phyloP scores from a whole-genome alignment of 116 monocot species.

The Dioscorea cayenensis region DNA sequence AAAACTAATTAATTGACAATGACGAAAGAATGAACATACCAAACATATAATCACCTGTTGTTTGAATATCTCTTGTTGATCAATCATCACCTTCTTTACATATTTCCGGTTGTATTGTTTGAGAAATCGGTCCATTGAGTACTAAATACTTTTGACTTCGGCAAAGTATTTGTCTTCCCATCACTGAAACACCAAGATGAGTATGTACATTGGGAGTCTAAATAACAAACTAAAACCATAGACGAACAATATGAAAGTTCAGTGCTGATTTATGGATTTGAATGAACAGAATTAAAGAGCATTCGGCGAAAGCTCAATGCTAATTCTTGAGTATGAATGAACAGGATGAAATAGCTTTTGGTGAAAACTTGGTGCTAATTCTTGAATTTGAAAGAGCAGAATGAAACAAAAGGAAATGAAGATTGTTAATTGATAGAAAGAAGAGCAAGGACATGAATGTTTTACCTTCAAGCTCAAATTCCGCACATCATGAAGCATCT shows the following conservation, averaged over 20 bases:
- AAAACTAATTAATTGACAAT: too few species aligned
- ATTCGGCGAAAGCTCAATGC: too few species aligned
- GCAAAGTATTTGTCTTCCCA: constrained; percentile 20
- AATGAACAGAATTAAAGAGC: too few species aligned
- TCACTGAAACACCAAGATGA: constrained; percentile 16
- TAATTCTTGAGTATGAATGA: too few species aligned
- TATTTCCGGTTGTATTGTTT: constrained; percentile 21
- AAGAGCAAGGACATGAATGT: neutral
- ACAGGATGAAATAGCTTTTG: too few species aligned
- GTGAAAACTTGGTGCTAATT: neutral
- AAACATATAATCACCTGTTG: constrained; percentile 25
- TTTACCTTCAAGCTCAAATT: constrained; percentile 20
- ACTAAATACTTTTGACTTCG: constrained; percentile 3
- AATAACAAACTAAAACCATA: too few species aligned
- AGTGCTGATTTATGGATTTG: too few species aligned
- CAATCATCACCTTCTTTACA: constrained; percentile 36
- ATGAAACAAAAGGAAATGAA: neutral
- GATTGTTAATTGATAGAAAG: neutral
- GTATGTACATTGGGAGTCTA: neutral
- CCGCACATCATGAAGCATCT: constrained; percentile 19
- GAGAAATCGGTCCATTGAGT: constrained; percentile 17
- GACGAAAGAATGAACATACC: neutral
- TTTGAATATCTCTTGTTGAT: constrained; percentile 51
- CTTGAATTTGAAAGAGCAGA: too few species aligned
- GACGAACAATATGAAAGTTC: too few species aligned